Percentiles rank a stretch among this genome's conserved stretches.
Conservation (phyloP, 31 red algal species). For the Pterothamnion heteromorphum region DNA sequence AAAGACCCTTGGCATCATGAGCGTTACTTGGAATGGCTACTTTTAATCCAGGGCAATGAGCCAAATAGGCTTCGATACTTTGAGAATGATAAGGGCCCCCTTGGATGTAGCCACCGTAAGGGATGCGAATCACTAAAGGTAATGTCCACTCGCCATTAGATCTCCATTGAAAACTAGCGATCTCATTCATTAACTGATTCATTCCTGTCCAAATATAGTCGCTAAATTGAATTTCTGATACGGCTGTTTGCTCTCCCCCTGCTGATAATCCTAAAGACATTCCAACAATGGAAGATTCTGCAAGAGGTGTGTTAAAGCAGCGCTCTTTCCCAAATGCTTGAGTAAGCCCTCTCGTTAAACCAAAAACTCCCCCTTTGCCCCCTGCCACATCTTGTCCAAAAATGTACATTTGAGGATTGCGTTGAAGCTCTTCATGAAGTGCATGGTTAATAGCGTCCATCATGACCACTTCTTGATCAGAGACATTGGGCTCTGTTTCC, state of each 20-base stretch:
- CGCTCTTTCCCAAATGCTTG: constrained; percentile 21
- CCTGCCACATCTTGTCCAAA: constrained; percentile 70
- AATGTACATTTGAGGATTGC: constrained; percentile 45
- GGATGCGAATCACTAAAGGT: constrained; percentile 61
- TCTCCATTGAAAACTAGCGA: constrained; percentile 71
- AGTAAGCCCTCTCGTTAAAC: neutral
- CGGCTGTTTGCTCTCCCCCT: neutral
- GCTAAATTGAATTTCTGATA: constrained; percentile 52
- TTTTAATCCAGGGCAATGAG: constrained; percentile 69
- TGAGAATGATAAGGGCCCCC: constrained; percentile 79
- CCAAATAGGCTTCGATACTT: constrained; percentile 71
- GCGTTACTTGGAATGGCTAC: constrained; percentile 68
- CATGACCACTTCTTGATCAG: neutral
- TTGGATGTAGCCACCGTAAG: constrained; percentile 64
- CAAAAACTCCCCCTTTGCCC: constrained; percentile 33
- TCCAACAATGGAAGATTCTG: constrained; percentile 2
- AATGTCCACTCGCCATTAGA: constrained; percentile 51
- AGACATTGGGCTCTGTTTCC: neutral
- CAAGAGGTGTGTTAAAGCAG: neutral
- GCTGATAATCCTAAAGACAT: neutral
- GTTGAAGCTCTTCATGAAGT: constrained; percentile 46
- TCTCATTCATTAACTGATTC: constrained; percentile 69
- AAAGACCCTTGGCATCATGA: constrained; percentile 60
- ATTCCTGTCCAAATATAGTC: constrained; percentile 69
- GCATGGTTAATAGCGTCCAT: constrained; percentile 56